These are phyloP conservation scores for Fragilariopsis cylindrus DNA, from an alignment of 108 stramenopile species.

Conservation along the genomic window DNA sequence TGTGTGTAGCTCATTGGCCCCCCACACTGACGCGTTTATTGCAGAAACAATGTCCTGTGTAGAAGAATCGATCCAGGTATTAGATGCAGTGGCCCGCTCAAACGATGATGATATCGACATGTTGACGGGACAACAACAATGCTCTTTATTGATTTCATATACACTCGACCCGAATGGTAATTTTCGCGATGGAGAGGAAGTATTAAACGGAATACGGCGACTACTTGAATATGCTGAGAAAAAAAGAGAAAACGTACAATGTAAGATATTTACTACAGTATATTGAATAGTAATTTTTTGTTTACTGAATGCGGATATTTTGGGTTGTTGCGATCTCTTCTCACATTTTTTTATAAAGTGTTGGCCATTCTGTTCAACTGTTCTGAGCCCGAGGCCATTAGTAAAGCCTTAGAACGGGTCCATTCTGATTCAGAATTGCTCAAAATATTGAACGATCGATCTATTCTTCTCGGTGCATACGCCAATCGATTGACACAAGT, in stretches of 20 bases:
- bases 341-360: constrained; percentile 25
- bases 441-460: constrained; percentile 8
- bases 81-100: constrained; percentile 50
- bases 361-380: constrained; percentile 82
- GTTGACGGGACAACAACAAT: constrained; percentile 1
- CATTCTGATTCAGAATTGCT: constrained; percentile 22
- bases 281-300: background rate
- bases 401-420: constrained; percentile 55
- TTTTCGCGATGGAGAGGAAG: constrained; percentile 60
- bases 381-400: constrained; percentile 78
- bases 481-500: constrained; percentile 81
- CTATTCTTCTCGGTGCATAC: constrained; percentile 72
- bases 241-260: constrained; percentile 27
- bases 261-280: constrained; percentile 26
- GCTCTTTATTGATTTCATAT: constrained; percentile 63
- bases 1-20: constrained; percentile 51
- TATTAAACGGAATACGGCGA: constrained; percentile 38
- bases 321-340: background rate
- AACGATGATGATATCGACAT: constrained; percentile 1
- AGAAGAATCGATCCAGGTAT: constrained; percentile 73
- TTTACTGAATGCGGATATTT: background rate
- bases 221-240: constrained; percentile 30
- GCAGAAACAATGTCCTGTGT: constrained; percentile 81
- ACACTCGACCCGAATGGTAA: constrained; percentile 60
- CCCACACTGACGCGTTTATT: constrained; percentile 66